Percentiles rank a stretch among this genome's conserved stretches.
phyloP scores from a whole-genome alignment of 176 grass and related monocot genomes.

The Carex littledalei region DNA sequence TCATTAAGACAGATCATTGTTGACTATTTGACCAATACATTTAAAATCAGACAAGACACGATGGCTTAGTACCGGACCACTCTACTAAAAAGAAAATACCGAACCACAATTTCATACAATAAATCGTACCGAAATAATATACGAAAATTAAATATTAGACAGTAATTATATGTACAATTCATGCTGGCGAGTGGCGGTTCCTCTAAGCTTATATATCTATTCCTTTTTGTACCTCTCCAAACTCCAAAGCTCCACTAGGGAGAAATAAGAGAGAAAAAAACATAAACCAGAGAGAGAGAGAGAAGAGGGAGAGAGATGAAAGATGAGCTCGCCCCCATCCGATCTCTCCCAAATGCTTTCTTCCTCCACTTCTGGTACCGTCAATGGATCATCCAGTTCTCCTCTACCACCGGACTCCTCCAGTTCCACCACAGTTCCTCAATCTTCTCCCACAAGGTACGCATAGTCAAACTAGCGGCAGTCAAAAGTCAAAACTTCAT shows the following conservation, averaged over 20 bases:
- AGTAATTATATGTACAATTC: neutral
- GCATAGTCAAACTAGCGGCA: neutral
- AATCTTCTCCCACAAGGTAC: neutral
- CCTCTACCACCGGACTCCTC: neutral
- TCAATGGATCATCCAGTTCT: constrained; percentile 19
- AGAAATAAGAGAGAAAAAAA: neutral
- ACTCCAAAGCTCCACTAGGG: neutral
- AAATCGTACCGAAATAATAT: neutral
- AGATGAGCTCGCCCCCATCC: constrained; percentile 18
- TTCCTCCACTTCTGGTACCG: constrained; percentile 25
- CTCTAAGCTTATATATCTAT: neutral
- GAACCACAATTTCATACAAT: neutral
- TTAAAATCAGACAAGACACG: too few species aligned
- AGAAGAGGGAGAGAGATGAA: constrained; percentile 19
- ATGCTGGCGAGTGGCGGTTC: neutral
- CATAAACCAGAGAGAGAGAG: neutral
- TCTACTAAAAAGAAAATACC: neutral
- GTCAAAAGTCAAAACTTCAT: neutral
- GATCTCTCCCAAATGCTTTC: constrained; percentile 24
- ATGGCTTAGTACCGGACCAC: neutral
- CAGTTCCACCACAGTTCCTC: constrained; percentile 6
- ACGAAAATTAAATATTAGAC: neutral
- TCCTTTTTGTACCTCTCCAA: constrained; percentile 3
- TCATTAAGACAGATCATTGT: too few species aligned
- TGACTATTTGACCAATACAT: too few species aligned